These are phyloP conservation scores for Halenospora varia DNA, from an alignment of 495 filamentous ascomycete species.

Conservation along the genomic window DNA sequence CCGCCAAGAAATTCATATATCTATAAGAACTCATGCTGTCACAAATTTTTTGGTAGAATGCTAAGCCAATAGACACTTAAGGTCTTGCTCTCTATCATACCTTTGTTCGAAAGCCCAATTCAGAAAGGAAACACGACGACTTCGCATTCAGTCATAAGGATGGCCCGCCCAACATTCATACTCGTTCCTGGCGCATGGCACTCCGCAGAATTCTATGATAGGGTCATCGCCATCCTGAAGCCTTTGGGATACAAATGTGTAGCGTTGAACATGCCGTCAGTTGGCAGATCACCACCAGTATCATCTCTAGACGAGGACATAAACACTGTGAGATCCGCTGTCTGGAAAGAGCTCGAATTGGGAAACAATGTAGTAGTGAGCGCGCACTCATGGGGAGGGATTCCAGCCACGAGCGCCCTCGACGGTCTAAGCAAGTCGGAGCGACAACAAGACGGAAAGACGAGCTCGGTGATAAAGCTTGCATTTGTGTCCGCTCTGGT, in stretches of 20 bases:
- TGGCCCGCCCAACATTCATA: constrained; percentile 21
- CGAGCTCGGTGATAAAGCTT: constrained; percentile 7
- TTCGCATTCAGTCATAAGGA: no score
- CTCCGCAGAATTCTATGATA: constrained; percentile 25
- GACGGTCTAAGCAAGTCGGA: constrained; percentile 14
- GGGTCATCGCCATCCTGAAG: constrained; percentile 27
- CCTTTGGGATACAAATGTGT: constrained; percentile 28
- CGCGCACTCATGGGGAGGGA: constrained; percentile 13
- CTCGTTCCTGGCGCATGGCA: constrained; percentile 41
- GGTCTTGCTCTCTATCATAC: no score
- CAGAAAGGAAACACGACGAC: no score
- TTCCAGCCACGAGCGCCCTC: constrained; percentile 13
- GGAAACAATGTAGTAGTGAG: constrained; percentile 14
- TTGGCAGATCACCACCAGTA: constrained; percentile 1
- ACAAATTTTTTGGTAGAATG: no score
- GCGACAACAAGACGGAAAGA: constrained; percentile 11
- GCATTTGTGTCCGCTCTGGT: constrained; percentile 12
- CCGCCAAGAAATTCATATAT: no score
- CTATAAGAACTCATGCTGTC: no score
- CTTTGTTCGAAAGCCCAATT: no score
- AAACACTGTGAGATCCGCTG: constrained; percentile 5
- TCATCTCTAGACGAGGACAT: constrained; percentile 13
- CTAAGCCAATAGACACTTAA: no score
- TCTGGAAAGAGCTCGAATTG: constrained; percentile 14
- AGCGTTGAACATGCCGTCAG: constrained; percentile 25